Evolutionary conservation across 768 basidiomycete species (phyloP), one percentile per base, ranked within the genome.

Genomic region (Trametes cinnabarina): DNA sequence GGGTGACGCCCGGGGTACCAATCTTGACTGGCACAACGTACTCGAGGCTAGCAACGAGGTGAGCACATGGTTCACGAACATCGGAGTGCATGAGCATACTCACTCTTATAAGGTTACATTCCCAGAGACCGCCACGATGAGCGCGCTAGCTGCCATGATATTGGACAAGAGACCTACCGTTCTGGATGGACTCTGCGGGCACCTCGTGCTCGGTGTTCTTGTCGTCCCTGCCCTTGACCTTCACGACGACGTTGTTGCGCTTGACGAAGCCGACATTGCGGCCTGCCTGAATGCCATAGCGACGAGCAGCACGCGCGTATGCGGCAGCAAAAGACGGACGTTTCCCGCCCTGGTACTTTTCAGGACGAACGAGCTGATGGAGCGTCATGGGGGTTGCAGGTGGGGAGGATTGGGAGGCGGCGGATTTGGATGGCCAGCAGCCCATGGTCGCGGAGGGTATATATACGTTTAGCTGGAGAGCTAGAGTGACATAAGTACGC

Each of bases 1-100:
- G 62, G 4, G 72, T 73, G 30, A 74, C 71, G 26, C 71, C 73
- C 2, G 75, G 75, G 20, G 74, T 75, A 50, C 75, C 75, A 25
- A 75, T 71, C 55, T 66, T 72, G 34, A 76, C 75, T 3, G 70
- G 68, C 19, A 76, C 74, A 39, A 75, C 71, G 50, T 75, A 76
- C 62, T 76, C 75, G 34, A 69, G 64, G 57, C 74, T 74, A 23
- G 40, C 15, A 20, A 51, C 51, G 39, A 48, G 37, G 34, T 43
- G 20, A 56, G 47, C 47, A 55, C 43, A 42, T 55, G 49, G 12
- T 30, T 6, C 3, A 10, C 7, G 28, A 32, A 39, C 30, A n/a
- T 32, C 30, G 12, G 30, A 32, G 30, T 32, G 30, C 12, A 12
- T 28, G 34, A 25, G 25, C 26, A 30, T 44, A 61, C 62, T 54